Evolutionary conservation across 2,329 filamentous ascomycete species (phyloP).

Genomic region (Diplodia intermedia): DNA sequence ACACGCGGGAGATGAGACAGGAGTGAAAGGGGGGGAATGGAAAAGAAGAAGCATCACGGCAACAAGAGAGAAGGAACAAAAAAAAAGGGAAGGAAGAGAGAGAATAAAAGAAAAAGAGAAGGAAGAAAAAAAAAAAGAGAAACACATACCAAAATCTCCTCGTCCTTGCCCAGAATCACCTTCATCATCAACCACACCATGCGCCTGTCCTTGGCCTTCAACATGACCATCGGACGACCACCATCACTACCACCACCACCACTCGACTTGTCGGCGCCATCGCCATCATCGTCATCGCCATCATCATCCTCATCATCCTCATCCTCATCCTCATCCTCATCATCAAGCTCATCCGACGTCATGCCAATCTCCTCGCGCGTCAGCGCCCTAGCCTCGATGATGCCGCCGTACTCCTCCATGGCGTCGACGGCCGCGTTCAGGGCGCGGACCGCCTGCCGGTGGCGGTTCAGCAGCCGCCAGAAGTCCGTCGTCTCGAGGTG

Average conservation of each 20-base stretch:
- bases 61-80: neutral
- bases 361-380: too few relatives aligned
- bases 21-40: neutral
- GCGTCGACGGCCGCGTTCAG: neutral
- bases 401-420: neutral
- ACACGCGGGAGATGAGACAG: too few relatives aligned
- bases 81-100: too few relatives aligned
- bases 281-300: too few relatives aligned
- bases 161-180: neutral
- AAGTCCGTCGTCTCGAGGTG: neutral
- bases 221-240: neutral
- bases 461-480: neutral
- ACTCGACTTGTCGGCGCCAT: neutral
- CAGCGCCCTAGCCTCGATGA: neutral
- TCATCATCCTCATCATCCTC: too few relatives aligned
- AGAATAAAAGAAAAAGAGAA: neutral
- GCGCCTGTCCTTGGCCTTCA: neutral
- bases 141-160: neutral
- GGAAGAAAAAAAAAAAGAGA: neutral
- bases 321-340: too few relatives aligned
- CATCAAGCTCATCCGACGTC: too few relatives aligned
- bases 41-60: neutral
- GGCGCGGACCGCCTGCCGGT: neutral
- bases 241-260: neutral
- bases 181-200: conserved; percentile 3